These are phyloP conservation scores for Caryopteris hybrid DNA, from an alignment of 305 asterid genomes.

Conservation along the genomic window DNA sequence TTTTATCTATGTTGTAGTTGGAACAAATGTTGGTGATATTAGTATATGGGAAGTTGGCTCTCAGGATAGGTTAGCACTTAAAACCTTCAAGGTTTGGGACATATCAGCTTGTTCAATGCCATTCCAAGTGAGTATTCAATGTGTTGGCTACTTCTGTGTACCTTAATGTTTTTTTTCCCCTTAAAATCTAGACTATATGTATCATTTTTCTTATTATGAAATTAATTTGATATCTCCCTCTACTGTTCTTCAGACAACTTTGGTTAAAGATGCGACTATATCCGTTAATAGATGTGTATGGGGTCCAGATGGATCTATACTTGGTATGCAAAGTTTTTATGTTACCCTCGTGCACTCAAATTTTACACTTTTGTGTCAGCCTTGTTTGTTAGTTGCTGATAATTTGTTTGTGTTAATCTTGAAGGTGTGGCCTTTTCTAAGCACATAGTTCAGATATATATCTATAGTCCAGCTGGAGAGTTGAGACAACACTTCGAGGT, in stretches of 20 bases:
- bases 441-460: constrained; percentile 88
- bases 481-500: constrained; percentile 85
- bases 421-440: constrained; percentile 90
- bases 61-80: constrained; percentile 81
- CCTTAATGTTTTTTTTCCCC: neutral
- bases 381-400: constrained; percentile 16
- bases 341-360: constrained; percentile 5
- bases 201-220: constrained; percentile 5
- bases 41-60: constrained; percentile 99
- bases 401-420: constrained; percentile 22
- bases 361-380: constrained; percentile 8
- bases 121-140: constrained; percentile 58
- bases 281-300: constrained; percentile 90
- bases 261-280: constrained; percentile 85
- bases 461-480: constrained; percentile 75
- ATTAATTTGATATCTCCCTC: constrained; percentile 8
- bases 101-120: constrained; percentile 80
- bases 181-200: neutral
- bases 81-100: constrained; percentile 85
- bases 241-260: constrained; percentile 54
- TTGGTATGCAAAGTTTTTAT: constrained; percentile 45
- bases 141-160: neutral
- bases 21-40: constrained; percentile 97
- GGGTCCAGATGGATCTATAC: constrained; percentile 96
- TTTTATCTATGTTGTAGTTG: constrained; percentile 49